Evolutionary conservation across 306 rosid species (phyloP), one percentile per base, ranked within the genome.

Genomic region (Vigna radiata): DNA sequence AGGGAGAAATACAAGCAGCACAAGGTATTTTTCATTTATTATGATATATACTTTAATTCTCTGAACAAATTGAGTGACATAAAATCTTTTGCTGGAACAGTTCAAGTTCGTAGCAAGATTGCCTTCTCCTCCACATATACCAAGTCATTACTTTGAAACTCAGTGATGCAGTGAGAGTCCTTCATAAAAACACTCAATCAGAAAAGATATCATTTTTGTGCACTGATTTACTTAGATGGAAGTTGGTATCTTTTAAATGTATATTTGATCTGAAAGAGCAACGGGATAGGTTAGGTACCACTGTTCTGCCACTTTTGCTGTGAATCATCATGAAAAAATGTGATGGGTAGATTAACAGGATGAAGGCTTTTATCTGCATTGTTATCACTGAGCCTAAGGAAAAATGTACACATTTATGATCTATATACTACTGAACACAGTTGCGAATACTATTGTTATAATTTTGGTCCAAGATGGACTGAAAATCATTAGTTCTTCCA

Each of bases 1-100:
- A 72, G 99, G 56, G 87, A 84, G 12, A 95, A 95, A 87, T 95
- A 95, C 88, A 89, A 85, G 75, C 90, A 81, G 8, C 92, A 88
- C 14, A 89, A 87, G 97, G 98, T 92, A 70, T 13, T 36, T 46
- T 21, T 16, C 48, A 4, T 43, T 16, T 16, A 2, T 8, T 3
- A 29, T 29, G 1, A 29, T 81, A 21, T 81, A 21, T 21, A 12
- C 19, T 7, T 60, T n/a, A 17, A 6, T 25, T 56, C 27, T 15
- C 10, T 0, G 15, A 13, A 18, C 70, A 72, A 46, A 15, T 27
- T 44, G 58, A 85, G 6, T 76, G 48, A 36, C 18, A 21, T 53
- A 5, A 46, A 2, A 50, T 67, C 11, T 73, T 75, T 47, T 5
- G 6, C 29, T 39, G 41, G 10, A 79, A 75, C 97, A 94, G 98